Evolutionary conservation across 2,329 filamentous ascomycete genomes (phyloP).

Genomic region (Magnaporthales sp.): DNA sequence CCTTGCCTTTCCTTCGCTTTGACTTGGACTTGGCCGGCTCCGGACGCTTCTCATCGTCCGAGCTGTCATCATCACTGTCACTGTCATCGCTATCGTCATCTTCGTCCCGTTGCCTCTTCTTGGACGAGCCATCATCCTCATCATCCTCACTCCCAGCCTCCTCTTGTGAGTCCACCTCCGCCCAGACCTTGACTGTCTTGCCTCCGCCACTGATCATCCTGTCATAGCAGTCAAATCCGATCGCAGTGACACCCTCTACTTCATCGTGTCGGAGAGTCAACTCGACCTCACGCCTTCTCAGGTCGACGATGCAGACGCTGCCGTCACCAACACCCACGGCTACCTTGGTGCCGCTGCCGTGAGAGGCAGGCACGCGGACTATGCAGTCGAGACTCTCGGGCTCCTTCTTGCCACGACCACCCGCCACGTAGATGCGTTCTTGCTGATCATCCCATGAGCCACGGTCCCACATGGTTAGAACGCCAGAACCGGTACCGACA

Average conservation of each 20-base stretch:
- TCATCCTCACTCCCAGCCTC: conserved; percentile 28
- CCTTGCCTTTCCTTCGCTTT: conserved; percentile 24
- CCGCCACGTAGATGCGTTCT: conserved; percentile 72
- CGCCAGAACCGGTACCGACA: conserved; percentile 66
- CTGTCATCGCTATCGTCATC: conserved; percentile 40
- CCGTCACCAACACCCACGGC: conserved; percentile 79
- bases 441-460: conserved; percentile 94
- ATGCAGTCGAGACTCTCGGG: conserved; percentile 79
- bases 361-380: conserved; percentile 58
- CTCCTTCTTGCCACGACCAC: conserved; percentile 37
- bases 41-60: conserved; percentile 10
- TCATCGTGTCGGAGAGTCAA: conserved; percentile 70
- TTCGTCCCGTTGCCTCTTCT: conserved; percentile 37
- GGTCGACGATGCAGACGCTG: conserved; percentile 64
- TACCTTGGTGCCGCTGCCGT: conserved; percentile 62
- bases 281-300: conserved; percentile 65
- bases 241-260: conserved; percentile 70
- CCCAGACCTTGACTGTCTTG: conserved; percentile 81
- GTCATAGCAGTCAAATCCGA: conserved; percentile 78
- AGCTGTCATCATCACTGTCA: conserved; percentile 8
- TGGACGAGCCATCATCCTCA: conserved; percentile 32
- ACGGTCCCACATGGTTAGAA: conserved; percentile 88
- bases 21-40: conserved; percentile 16
- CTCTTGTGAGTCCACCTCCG: conserved; percentile 44
- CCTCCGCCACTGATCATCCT: conserved; percentile 88